phyloP scores from a whole-genome alignment of 1,139 yeast species.

The Debaryomycetaceae sp. region DNA sequence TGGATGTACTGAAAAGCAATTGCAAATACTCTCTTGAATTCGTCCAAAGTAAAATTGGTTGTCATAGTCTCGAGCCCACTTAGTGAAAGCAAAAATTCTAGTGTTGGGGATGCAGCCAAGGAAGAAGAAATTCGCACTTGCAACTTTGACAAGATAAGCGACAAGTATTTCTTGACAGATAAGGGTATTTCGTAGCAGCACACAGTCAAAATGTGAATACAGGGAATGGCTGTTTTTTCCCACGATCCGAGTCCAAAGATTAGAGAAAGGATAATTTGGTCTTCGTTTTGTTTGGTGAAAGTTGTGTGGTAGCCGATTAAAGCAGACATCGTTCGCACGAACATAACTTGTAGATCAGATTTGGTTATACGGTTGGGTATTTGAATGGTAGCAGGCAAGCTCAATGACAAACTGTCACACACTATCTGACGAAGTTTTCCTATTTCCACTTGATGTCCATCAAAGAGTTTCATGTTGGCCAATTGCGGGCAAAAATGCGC shows the following conservation, averaged over 20 bases:
- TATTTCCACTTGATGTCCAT: constrained; percentile 40
- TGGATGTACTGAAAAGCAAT: constrained; percentile 79
- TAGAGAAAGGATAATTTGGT: constrained; percentile 61
- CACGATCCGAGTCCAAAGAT: constrained; percentile 66
- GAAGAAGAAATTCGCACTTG: constrained; percentile 73
- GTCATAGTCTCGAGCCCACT: constrained; percentile 65
- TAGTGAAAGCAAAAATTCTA: constrained; percentile 68
- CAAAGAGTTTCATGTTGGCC: constrained; percentile 56
- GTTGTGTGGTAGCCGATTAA: constrained; percentile 61
- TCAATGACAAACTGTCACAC: constrained; percentile 58
- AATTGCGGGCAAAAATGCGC: constrained; percentile 73
- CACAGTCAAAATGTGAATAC: constrained; percentile 69
- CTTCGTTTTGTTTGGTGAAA: constrained; percentile 62
- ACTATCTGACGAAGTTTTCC: constrained; percentile 43
- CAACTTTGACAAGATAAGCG: constrained; percentile 60
- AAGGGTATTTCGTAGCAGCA: constrained; percentile 80
- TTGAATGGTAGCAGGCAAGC: constrained; percentile 40
- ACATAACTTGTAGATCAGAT: constrained; percentile 64
- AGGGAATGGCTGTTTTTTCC: constrained; percentile 76
- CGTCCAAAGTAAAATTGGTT: constrained; percentile 71
- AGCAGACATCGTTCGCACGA: constrained; percentile 62
- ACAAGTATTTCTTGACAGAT: constrained; percentile 64
- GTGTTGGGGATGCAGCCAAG: constrained; percentile 66
- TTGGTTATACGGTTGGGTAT: constrained; percentile 46
- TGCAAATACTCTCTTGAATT: constrained; percentile 75